These are phyloP conservation scores for Cinchona pubescens DNA, from an alignment of 257 asterid species.

Conservation along the genomic window DNA sequence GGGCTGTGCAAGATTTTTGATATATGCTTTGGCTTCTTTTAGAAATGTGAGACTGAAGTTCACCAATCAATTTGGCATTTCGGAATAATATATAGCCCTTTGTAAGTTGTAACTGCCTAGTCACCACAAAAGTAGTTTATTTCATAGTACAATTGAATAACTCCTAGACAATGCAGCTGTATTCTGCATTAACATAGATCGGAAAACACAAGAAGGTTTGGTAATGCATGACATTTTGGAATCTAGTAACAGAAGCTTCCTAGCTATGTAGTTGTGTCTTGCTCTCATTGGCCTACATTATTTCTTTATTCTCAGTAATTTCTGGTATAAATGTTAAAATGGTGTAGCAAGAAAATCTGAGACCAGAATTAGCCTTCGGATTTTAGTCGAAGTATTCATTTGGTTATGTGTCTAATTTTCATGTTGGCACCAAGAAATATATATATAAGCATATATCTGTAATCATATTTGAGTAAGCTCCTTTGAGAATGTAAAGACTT, in stretches of 20 bases:
- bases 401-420: neutral
- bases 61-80: neutral
- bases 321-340: neutral
- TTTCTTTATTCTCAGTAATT: neutral
- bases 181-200: neutral
- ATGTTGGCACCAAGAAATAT: neutral
- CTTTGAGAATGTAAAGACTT: neutral
- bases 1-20: neutral
- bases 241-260: neutral
- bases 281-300: neutral
- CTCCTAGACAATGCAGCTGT: neutral
- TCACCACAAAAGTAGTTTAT: neutral
- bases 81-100: neutral
- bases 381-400: neutral
- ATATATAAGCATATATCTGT: neutral
- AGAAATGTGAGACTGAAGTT: neutral
- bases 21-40: neutral
- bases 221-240: neutral
- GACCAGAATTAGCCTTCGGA: neutral
- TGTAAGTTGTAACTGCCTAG: neutral
- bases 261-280: neutral
- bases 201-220: neutral
- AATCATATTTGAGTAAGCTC: too few relatives aligned
- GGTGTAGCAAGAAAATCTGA: neutral
- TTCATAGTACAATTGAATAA: neutral